Evolutionary conservation across 2,329 filamentous ascomycete species (phyloP), one percentile per base, ranked within the genome.

Genomic region (Phyllosticta paracitricarpa): DNA sequence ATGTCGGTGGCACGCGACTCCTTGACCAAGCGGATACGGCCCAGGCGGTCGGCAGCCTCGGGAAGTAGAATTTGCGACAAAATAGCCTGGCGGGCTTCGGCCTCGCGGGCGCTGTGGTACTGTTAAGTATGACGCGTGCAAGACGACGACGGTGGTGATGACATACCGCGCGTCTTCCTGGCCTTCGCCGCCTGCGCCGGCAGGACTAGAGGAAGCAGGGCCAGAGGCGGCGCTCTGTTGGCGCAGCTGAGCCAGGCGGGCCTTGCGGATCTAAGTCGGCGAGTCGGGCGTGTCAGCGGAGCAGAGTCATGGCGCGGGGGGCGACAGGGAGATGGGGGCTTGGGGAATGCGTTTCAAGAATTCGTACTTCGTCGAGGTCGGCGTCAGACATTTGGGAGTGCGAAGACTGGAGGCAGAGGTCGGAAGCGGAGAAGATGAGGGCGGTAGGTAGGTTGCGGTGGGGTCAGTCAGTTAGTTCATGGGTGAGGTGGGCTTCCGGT

Each of bases 1-100:
- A 99, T 85, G 70, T 97, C 91, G 64, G 82, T 84, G 40, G 94
- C 94, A 69, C 94, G 89, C 68, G 88, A 87, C 73, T 92, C 91
- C 78, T 97, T 97, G 71, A 99, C 94, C 63, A 99, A 86, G 35
- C 93, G 88, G 77, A 99, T 97, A 66, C 94, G 90, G 62, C 90
- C 91, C 1, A 99, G 83, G 14, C 94, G 89, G 78, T 99, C 94
- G 63, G 91, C 89, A 19, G 94, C 94, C 71, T 93, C 91, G 66
- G 94, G 94, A 69, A 92, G 87, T 64, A 99, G 89, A 79, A 99
- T 97, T 76, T 97, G 94, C 68, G 83, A 84, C 64, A 99, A 86
- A 68, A 97, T 88, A 63, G 84, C 82, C 69, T 85, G 79, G 63
- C 91, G 88, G 51, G 88, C 87, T 73, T 93, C 89, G 65, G 84